phyloP scores from a whole-genome alignment of 805 yeast species.

The Wickerhamiella vanderwaltii region DNA sequence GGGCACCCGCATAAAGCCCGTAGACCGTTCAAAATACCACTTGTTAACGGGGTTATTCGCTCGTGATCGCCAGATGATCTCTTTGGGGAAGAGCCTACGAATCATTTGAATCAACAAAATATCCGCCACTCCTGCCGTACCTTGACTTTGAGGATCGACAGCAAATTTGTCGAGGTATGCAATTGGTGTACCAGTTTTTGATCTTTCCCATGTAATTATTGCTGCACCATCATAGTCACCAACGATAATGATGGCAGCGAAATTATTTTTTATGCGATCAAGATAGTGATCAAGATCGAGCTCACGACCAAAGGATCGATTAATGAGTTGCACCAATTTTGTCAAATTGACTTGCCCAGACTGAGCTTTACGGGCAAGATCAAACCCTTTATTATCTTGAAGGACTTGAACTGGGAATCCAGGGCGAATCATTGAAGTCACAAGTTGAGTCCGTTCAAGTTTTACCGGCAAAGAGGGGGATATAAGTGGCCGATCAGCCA shows the following conservation, averaged over 20 bases:
- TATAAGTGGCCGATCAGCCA: constrained; percentile 83
- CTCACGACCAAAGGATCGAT: constrained; percentile 63
- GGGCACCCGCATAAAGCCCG: constrained; percentile 47
- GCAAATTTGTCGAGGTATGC: constrained; percentile 93
- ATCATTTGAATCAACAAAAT: constrained; percentile 74
- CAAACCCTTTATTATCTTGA: constrained; percentile 30
- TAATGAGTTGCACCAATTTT: constrained; percentile 49
- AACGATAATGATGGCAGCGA: constrained; percentile 71
- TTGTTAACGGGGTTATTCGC: constrained; percentile 82
- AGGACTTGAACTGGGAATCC: constrained; percentile 52
- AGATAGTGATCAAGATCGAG: constrained; percentile 60
- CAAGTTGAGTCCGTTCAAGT: constrained; percentile 40
- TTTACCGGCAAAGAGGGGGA: constrained; percentile 81
- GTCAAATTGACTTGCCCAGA: constrained; percentile 39
- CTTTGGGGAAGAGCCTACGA: constrained; percentile 50
- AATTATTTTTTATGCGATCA: constrained; percentile 45
- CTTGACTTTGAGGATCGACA: constrained; percentile 70
- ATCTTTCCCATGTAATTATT: constrained; percentile 68
- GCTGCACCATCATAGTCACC: constrained; percentile 97
- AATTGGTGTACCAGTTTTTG: constrained; percentile 32
- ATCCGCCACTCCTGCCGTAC: constrained; percentile 88
- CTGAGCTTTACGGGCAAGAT: constrained; percentile 30
- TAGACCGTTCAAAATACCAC: constrained; percentile 91
- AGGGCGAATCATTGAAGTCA: constrained; percentile 67
- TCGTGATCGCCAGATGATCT: constrained; percentile 83